Evolutionary conservation across 2,329 filamentous ascomycete species (phyloP), one percentile per base, ranked within the genome.

Genomic region (Phialophora tarda): DNA sequence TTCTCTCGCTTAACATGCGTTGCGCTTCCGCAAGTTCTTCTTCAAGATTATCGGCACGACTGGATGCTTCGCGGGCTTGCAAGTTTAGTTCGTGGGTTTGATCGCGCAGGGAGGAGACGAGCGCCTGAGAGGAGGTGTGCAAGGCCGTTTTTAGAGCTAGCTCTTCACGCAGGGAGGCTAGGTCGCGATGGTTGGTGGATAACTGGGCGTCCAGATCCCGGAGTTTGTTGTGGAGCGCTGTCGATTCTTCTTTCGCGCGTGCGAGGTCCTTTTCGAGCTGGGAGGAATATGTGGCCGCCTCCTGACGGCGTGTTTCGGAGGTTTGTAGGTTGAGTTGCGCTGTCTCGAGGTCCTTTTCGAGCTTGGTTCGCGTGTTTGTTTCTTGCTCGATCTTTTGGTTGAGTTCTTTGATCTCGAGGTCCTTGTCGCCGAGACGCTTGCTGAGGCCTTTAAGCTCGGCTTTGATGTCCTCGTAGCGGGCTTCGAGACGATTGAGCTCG

Each of bases 1-100:
- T 94, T 28, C 95, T 89, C 78, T 99, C 95, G 60, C 87, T 88
- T 1, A 99, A 85, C 67, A 97, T 85, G 65, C 92, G 87, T 76
- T 96, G 93, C 2, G 93, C 90, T 78, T 99, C 95, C 0, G 88
- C 87, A 0, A 98, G 84, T 77, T 99, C 95, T 78, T 99, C 95
- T 74, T 97, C 94, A 0, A 98, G 82, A 65, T 89, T 91, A 74
- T 97, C 93, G 47, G 89, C 90, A 71, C 92, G 89, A 58, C 89
- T 87, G 68, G 91, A 88, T 0, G 91, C 88, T 78, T 99, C 95
- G 78, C 95, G 96, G 78, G 97, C 90, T 79, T 97, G 95, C 71
- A 92, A 90, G 4, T 89, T 89, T 74, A 98, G 86, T 80, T 99
- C 95, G 1, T 91, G 86, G 0, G 90, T 90, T 80, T 98, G 93